Evolutionary conservation across 768 basidiomycete genomes (phyloP).

Genomic region (Lactarius hengduanensis): DNA sequence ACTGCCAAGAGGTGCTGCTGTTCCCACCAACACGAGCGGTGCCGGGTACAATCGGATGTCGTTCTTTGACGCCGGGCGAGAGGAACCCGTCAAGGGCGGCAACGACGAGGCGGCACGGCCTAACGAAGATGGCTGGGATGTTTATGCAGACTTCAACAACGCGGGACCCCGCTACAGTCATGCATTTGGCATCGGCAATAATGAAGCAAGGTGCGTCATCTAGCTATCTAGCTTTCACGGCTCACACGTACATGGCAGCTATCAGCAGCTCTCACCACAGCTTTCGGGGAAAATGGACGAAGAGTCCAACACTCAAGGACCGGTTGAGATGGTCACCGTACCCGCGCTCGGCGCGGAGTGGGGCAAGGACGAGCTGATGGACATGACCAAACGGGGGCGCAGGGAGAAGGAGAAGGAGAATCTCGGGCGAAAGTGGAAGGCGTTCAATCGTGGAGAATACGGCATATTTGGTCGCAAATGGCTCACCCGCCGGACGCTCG

Average conservation of each 20-base stretch:
- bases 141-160: constrained; percentile 90
- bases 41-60: constrained; percentile 76
- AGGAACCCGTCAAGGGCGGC: constrained; percentile 78
- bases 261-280: constrained; percentile 24
- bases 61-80: constrained; percentile 64
- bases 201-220: constrained; percentile 47
- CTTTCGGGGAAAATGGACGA: constrained; percentile 39
- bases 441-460: constrained; percentile 75
- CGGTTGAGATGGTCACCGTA: constrained; percentile 88
- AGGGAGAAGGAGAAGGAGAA: constrained; percentile 57
- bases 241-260: constrained; percentile 17
- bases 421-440: constrained; percentile 60
- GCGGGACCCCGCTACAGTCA: constrained; percentile 73
- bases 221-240: constrained; percentile 23
- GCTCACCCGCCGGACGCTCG: constrained; percentile 65
- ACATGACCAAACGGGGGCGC: constrained; percentile 71
- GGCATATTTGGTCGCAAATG: constrained; percentile 78
- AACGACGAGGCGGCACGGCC: constrained; percentile 60
- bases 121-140: constrained; percentile 61
- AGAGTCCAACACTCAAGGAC: constrained; percentile 40
- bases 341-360: constrained; percentile 92
- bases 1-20: constrained; percentile 38
- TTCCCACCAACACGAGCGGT: not conserved
- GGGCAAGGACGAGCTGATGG: constrained; percentile 72
- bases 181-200: constrained; percentile 47